Evolutionary conservation across 1,139 yeast genomes (phyloP).

Genomic region (Pichia sp.): DNA sequence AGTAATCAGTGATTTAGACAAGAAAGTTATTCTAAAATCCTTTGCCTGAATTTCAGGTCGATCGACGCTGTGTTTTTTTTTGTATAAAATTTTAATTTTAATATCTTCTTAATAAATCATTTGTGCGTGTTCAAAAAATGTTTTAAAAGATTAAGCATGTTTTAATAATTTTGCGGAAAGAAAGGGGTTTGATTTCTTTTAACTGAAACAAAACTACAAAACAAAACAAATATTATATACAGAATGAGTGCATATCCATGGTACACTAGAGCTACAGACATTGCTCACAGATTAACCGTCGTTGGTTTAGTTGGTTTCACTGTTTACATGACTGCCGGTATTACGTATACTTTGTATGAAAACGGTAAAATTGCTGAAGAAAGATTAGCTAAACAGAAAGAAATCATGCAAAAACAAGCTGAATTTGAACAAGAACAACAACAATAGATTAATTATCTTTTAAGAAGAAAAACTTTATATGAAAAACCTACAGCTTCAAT

Average conservation of each 20-base stretch:
- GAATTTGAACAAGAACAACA: slow-evolving; percentile 18
- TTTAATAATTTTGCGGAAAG: too few species aligned
- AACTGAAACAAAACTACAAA: neutral
- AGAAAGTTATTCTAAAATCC: neutral
- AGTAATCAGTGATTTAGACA: slow-evolving; percentile 1
- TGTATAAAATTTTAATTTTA: too few species aligned
- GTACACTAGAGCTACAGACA: slow-evolving; percentile 73
- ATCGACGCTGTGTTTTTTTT: neutral
- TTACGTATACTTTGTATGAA: slow-evolving; percentile 55
- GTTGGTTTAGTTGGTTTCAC: slow-evolving; percentile 71
- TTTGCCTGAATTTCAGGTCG: neutral
- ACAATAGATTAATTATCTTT: slow-evolving; percentile 3
- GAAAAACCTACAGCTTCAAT: too few species aligned
- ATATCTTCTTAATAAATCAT: too few species aligned
- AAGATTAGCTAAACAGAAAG: slow-evolving; percentile 33
- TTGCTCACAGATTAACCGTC: slow-evolving; percentile 77
- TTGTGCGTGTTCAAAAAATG: too few species aligned
- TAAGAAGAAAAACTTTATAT: too few species aligned
- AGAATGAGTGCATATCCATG: slow-evolving; percentile 43
- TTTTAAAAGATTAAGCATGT: too few species aligned
- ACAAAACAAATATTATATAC: neutral
- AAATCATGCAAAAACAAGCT: slow-evolving; percentile 23
- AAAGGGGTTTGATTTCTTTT: too few species aligned
- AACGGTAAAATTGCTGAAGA: slow-evolving; percentile 46
- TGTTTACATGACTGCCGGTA: slow-evolving; percentile 52